Conservation (phyloP, 352 stramenopile species). For the Peronospora belbahrii region DNA sequence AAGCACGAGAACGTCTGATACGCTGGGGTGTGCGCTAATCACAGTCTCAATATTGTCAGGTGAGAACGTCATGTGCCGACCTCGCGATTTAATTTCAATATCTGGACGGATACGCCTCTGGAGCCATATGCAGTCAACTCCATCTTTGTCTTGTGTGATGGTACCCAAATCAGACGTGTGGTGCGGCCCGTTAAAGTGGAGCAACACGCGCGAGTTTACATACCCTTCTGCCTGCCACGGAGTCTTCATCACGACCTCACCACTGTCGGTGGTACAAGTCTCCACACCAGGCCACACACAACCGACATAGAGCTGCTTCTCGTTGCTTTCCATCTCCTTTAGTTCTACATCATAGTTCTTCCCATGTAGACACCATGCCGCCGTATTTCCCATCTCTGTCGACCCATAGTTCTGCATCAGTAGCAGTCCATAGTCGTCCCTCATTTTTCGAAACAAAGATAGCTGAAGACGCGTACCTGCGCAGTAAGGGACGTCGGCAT, state of each 20-base stretch:
- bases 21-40: slow-evolving; percentile 28
- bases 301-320: slow-evolving; percentile 51
- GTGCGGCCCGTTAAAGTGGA: slow-evolving; percentile 36
- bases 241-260: slow-evolving; percentile 67
- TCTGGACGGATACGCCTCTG: slow-evolving; percentile 49
- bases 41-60: slow-evolving; percentile 38
- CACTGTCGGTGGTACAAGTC: slow-evolving; percentile 32
- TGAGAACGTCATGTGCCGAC: slow-evolving; percentile 14
- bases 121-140: slow-evolving; percentile 50
- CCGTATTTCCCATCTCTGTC: slow-evolving; percentile 78
- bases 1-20: slow-evolving; percentile 50
- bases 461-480: slow-evolving; percentile 54
- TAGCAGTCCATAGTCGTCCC: slow-evolving; percentile 45
- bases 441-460: slow-evolving; percentile 46
- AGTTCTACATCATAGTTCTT: slow-evolving; percentile 35
- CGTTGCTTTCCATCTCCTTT: slow-evolving; percentile 29
- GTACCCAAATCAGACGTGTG: slow-evolving; percentile 54
- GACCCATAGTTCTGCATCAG: slow-evolving; percentile 86
- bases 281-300: slow-evolving; percentile 64
- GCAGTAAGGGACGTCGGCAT: slow-evolving; percentile 66
- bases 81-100: slow-evolving; percentile 29
- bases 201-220: slow-evolving; percentile 40
- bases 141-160: slow-evolving; percentile 17
- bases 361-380: slow-evolving; percentile 50
- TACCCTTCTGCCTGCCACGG: slow-evolving; percentile 79